Evolutionary conservation across 1,139 yeast genomes (phyloP).

Genomic region (Scheffersomyces quercinus): DNA sequence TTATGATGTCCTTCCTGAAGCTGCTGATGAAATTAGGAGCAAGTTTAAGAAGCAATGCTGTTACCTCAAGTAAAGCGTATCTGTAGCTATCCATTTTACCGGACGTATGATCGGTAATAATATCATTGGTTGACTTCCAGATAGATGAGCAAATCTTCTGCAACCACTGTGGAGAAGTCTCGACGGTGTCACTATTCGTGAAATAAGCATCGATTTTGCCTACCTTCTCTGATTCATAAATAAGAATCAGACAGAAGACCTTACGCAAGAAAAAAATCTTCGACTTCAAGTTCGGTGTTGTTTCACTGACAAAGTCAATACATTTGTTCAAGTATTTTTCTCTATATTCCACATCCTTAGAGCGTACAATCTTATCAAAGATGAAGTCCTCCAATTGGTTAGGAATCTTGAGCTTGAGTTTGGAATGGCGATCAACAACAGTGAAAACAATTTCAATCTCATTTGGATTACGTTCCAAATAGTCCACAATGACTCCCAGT

Average conservation of each 20-base stretch:
- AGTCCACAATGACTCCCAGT: constrained; percentile 55
- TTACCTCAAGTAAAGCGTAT: constrained; percentile 76
- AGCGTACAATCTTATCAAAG: constrained; percentile 55
- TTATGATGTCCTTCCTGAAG: constrained; percentile 83
- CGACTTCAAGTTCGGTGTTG: constrained; percentile 47
- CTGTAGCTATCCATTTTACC: constrained; percentile 77
- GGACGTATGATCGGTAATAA: constrained; percentile 57
- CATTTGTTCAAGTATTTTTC: constrained; percentile 54
- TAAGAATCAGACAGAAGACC: constrained; percentile 65
- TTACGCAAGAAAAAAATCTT: constrained; percentile 64
- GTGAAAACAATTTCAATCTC: constrained; percentile 43
- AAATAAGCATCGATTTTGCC: constrained; percentile 55
- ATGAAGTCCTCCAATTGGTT: constrained; percentile 56
- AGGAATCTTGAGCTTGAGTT: constrained; percentile 48
- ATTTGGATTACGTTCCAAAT: constrained; percentile 35
- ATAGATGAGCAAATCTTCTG: constrained; percentile 58
- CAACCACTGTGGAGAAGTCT: constrained; percentile 58
- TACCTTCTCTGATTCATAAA: constrained; percentile 57
- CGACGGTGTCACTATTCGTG: constrained; percentile 19
- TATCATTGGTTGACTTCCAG: constrained; percentile 68
- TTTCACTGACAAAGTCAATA: constrained; percentile 46
- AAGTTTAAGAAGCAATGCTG: constrained; percentile 73
- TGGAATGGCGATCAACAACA: constrained; percentile 50
- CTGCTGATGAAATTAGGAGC: constrained; percentile 62
- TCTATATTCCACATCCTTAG: constrained; percentile 48